Conservation (phyloP, 179 eudicot species). For the Spergularia azorica region DNA sequence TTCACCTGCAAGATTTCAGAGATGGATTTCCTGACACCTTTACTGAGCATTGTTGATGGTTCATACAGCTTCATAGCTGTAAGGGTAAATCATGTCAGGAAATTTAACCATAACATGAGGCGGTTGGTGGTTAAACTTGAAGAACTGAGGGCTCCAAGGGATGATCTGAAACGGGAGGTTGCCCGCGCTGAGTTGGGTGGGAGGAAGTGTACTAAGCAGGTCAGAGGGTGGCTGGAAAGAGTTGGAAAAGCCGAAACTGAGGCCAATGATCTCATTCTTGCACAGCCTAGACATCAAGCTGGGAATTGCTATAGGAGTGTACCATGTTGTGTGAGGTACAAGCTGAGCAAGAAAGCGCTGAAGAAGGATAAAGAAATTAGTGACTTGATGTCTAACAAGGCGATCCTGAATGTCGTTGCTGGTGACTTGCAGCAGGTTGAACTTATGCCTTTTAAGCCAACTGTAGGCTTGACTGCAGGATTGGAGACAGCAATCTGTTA, state of each 20-base stretch:
- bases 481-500: slow-evolving; percentile 6
- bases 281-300: background rate
- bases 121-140: slow-evolving; percentile 12
- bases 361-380: slow-evolving; percentile 18
- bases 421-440: background rate
- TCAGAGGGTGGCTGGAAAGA: slow-evolving; percentile 20
- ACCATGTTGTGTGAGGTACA: slow-evolving; percentile 17
- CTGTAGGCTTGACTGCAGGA: slow-evolving; percentile 22
- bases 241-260: slow-evolving; percentile 22
- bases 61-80: slow-evolving; percentile 13
- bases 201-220: slow-evolving; percentile 17
- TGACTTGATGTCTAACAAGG: slow-evolving; percentile 19
- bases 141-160: slow-evolving; percentile 27
- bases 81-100: slow-evolving; percentile 15
- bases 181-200: slow-evolving; percentile 23
- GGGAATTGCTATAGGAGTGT: background rate
- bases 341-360: slow-evolving; percentile 21
- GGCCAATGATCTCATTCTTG: background rate
- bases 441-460: slow-evolving; percentile 11
- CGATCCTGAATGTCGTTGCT: background rate
- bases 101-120: slow-evolving; percentile 10
- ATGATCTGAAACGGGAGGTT: slow-evolving; percentile 24
- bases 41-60: slow-evolving; percentile 7
- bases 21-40: slow-evolving; percentile 26
- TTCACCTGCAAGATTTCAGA: background rate